Evolutionary conservation across 352 stramenopile genomes (phyloP).

Genomic region (Phytophthora palmivora): DNA sequence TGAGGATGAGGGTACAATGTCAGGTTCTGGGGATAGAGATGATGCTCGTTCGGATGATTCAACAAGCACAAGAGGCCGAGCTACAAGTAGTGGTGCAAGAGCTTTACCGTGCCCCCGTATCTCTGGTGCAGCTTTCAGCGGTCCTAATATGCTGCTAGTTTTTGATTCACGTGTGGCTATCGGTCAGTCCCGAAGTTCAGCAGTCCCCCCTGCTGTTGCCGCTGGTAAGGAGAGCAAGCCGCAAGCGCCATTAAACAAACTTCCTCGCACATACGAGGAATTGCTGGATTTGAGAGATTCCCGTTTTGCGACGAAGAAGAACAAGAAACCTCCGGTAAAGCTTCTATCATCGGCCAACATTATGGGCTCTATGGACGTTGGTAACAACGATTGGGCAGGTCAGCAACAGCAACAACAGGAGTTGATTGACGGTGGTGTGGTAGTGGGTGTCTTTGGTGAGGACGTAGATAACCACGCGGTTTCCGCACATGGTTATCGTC

Average conservation of each 20-base stretch:
- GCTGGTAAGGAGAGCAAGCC: constrained; percentile 62
- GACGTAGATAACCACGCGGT: constrained; percentile 38
- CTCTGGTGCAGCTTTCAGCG: constrained; percentile 82
- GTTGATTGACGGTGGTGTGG: constrained; percentile 35
- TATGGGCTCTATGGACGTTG: constrained; percentile 61
- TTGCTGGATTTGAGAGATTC: constrained; percentile 77
- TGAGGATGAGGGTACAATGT: constrained; percentile 32
- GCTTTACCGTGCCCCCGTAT: constrained; percentile 79
- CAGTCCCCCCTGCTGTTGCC: constrained; percentile 51
- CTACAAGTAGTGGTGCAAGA: constrained; percentile 30
- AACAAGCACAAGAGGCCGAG: constrained; percentile 21
- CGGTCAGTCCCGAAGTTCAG: constrained; percentile 62
- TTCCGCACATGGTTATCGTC: constrained; percentile 36
- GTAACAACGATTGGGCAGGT: constrained; percentile 53
- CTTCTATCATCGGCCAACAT: constrained; percentile 57
- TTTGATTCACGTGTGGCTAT: constrained; percentile 88
- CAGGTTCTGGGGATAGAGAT: constrained; percentile 27
- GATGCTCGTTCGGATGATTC: constrained; percentile 25
- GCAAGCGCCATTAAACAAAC: constrained; percentile 44
- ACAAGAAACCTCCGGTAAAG: constrained; percentile 72
- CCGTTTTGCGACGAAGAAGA: constrained; percentile 83
- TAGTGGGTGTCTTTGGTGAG: constrained; percentile 44
- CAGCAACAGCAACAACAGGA: constrained; percentile 44
- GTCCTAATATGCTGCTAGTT: constrained; percentile 84
- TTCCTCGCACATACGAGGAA: constrained; percentile 81